These are phyloP conservation scores for Mariannaea elegans DNA, from an alignment of 2,329 filamentous ascomycete genomes.

Conservation along the genomic window DNA sequence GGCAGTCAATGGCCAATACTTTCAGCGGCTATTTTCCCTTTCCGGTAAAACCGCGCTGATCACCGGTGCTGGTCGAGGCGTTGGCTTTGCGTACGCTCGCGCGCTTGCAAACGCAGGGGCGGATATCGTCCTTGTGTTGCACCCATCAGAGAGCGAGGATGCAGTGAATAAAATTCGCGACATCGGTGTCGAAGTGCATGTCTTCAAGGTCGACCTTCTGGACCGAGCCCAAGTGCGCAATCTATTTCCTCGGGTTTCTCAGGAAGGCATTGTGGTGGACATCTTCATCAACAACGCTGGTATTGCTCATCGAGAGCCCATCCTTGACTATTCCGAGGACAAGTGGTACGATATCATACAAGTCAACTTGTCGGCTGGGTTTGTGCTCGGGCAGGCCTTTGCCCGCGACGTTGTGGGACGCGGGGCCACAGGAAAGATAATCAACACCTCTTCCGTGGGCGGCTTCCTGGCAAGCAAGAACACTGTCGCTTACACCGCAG, in stretches of 20 bases:
- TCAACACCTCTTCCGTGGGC: background rate
- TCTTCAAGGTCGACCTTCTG: background rate
- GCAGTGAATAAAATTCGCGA: background rate
- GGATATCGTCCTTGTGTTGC: constrained; percentile 56
- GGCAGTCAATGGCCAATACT: background rate
- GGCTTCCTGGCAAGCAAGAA: background rate
- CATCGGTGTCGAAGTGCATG: background rate
- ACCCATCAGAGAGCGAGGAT: background rate
- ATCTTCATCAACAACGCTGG: background rate
- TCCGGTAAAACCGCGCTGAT: constrained; percentile 76
- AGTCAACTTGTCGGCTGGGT: background rate
- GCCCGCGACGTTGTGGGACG: background rate
- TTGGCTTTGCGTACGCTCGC: constrained; percentile 71
- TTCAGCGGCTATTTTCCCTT: constrained; percentile 66
- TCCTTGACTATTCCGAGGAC: background rate
- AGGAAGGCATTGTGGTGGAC: background rate
- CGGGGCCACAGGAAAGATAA: background rate
- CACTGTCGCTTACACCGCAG: background rate
- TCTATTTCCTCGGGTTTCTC: background rate
- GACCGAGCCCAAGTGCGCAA: background rate
- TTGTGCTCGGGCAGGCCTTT: background rate
- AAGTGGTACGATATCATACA: background rate
- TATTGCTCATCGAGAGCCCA: background rate
- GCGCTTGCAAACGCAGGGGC: constrained; percentile 75
- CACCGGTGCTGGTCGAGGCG: constrained; percentile 72